Base-by-base conservation (phyloP, 345 rosid genomes). In the Dipteronia dyeriana region DNA sequence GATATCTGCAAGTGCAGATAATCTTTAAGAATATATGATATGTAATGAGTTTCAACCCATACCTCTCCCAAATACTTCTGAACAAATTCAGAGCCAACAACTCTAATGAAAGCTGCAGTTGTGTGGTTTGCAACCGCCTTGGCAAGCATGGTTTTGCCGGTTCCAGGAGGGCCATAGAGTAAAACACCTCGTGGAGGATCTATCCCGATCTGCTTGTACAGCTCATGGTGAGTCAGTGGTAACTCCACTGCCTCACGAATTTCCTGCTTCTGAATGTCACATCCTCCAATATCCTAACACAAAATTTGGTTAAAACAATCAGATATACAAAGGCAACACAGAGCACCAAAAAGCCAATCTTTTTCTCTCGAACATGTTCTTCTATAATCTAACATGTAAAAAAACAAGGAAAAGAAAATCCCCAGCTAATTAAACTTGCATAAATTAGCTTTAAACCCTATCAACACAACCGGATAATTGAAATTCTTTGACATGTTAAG, bases 191-290 rank as follows among this genome's bases (percentile, higher is more conserved):
- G 98, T 13, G 99, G 99, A 0, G 99, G 99, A 78, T 95, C 99
- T 39, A 95, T 95, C 34, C 99, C 99, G 80, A 95, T 95, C 79
- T 95, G 98, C 47, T 93, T 95, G 89, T 95, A 95, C 39, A 95
- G 82, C 72, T 95, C 99, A 49, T 95, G 97, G 70, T 95, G 99
- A 64, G 99, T 95, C 23, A 95, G 86, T 13, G 99, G 99, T 75
- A 95, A 84, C 87, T 95, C 99, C 71, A 95, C 99, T 6, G 99
- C 99, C 86, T 95, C 99, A n/a, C 99, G 96, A 81, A 95, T 95
- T 80, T 96, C 99, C 87, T 96, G 99, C 79, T 96, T 96, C 84
- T 96, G 99, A 78, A 93, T 91, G 82, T 95, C 99, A 26, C 99
- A 95, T 68, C 99, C 99, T 82, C 99, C 99, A 82, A 95, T 95